Percentiles rank a stretch among this genome's conserved stretches.
phyloP scores from a whole-genome alignment of 2,329 filamentous ascomycete genomes.

The Fusarium albidum region DNA sequence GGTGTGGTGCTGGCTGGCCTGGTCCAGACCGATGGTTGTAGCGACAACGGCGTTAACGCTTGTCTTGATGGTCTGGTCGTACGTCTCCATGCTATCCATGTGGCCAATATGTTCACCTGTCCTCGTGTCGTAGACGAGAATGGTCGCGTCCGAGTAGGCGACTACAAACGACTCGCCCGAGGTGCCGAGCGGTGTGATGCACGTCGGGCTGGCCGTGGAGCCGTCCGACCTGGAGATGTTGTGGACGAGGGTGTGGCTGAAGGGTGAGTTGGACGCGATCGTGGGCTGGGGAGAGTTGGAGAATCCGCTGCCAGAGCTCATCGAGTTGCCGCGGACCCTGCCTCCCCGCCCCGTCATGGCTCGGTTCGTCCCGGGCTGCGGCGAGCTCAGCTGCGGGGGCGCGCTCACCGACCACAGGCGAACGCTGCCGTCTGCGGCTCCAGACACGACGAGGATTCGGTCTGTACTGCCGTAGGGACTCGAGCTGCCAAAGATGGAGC shows the following conservation, averaged over 20 bases:
- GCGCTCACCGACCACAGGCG: constrained; percentile 95
- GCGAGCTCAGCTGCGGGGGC: constrained; percentile 85
- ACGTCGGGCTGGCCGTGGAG: constrained; percentile 79
- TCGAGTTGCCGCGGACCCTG: constrained; percentile 86
- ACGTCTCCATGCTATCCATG: constrained; percentile 95
- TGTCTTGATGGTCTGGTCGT: constrained; percentile 79
- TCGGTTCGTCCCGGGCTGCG: constrained; percentile 72
- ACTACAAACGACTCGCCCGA: constrained; percentile 91
- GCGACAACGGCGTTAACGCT: constrained; percentile 93
- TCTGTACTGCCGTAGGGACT: constrained; percentile 82
- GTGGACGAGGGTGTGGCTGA: constrained; percentile 88
- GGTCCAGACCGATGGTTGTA: constrained; percentile 83
- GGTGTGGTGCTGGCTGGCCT: constrained; percentile 62
- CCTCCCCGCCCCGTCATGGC: constrained; percentile 68
- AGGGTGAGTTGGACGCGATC: constrained; percentile 83
- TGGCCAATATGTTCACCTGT: constrained; percentile 90
- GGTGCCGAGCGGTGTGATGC: constrained; percentile 86
- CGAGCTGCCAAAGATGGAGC: constrained; percentile 79
- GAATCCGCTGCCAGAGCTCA: constrained; percentile 93
- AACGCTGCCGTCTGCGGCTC: constrained; percentile 88
- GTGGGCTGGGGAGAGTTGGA: constrained; percentile 90
- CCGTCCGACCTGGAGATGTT: constrained; percentile 77
- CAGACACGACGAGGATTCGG: constrained; percentile 88
- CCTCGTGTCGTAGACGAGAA: constrained; percentile 90
- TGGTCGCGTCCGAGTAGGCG: constrained; percentile 87